phyloP scores from a whole-genome alignment of 106 monocot genomes.

The Alisma plantagoaquatica region DNA sequence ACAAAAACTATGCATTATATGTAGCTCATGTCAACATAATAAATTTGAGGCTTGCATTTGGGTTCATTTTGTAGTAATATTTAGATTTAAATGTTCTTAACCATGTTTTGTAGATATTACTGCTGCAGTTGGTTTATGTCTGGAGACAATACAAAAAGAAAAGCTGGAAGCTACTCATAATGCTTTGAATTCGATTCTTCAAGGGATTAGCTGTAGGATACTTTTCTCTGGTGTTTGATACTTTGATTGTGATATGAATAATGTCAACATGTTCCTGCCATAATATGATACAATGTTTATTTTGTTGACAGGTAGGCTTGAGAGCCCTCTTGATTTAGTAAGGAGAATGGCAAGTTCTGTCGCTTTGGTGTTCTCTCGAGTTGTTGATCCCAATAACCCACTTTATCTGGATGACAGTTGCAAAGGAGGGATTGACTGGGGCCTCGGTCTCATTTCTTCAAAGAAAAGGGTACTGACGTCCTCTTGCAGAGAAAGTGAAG shows the following conservation, averaged over 20 bases:
- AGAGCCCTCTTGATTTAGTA: slow-evolving; percentile 83
- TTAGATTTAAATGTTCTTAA: too few species aligned
- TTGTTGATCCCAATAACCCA: slow-evolving; percentile 88
- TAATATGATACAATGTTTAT: too few species aligned
- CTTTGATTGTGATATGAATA: too few species aligned
- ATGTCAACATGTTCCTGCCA: too few species aligned
- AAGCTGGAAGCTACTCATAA: slow-evolving; percentile 75
- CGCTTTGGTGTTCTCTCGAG: slow-evolving; percentile 85
- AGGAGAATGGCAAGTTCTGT: slow-evolving; percentile 86
- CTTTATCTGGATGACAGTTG: slow-evolving; percentile 80
- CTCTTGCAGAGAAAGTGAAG: slow-evolving; percentile 6
- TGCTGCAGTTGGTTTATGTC: slow-evolving; percentile 74
- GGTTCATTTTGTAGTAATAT: slow-evolving; percentile 25
- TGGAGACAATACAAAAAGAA: slow-evolving; percentile 73
- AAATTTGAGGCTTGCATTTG: slow-evolving; percentile 2
- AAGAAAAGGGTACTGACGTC: slow-evolving; percentile 12
- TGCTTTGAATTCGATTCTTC: slow-evolving; percentile 71
- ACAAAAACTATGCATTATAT: background rate
- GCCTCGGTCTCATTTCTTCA: slow-evolving; percentile 53
- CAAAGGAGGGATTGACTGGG: slow-evolving; percentile 65
- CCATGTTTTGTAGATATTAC: slow-evolving; percentile 91
- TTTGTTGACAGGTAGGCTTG: slow-evolving; percentile 66
- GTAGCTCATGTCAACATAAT: background rate
- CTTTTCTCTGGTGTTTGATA: too few species aligned
- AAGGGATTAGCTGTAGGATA: slow-evolving; percentile 92